Conservation (phyloP, 2,329 filamentous ascomycete species). For the Periglandula ipomoeae region DNA sequence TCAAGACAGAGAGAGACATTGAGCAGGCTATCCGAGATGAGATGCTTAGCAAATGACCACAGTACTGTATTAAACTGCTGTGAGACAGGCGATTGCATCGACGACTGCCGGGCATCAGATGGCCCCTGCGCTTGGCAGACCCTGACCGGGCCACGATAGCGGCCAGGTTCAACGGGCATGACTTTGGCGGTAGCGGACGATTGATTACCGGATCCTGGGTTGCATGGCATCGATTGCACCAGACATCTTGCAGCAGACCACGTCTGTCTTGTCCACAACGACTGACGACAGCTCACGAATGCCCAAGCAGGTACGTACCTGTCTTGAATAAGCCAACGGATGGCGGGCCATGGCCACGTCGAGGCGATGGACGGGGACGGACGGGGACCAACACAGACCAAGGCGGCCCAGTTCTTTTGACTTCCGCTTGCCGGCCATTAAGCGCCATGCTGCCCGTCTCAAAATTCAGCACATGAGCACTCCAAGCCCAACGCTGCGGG, state of each 20-base stretch:
- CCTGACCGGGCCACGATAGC: not conserved
- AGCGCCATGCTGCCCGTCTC: constrained; percentile 30
- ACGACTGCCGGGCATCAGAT: not conserved
- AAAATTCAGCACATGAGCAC: constrained; percentile 38
- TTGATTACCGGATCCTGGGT: too few relatives aligned
- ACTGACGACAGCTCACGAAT: too few relatives aligned
- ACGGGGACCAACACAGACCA: not conserved
- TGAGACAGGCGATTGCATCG: not conserved
- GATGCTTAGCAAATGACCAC: not conserved
- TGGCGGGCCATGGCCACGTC: too few relatives aligned
- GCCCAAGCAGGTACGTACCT: too few relatives aligned
- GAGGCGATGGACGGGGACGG: not conserved
- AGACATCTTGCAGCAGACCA: too few relatives aligned
- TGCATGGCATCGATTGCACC: too few relatives aligned
- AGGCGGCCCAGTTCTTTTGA: constrained; percentile 13
- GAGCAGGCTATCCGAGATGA: not conserved
- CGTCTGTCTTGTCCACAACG: too few relatives aligned
- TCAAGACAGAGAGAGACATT: not conserved
- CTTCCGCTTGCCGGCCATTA: constrained; percentile 28
- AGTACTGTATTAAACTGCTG: not conserved
- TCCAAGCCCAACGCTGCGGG: constrained; percentile 30
- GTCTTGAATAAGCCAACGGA: too few relatives aligned
- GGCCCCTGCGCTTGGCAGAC: not conserved
- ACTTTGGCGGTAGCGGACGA: not conserved
- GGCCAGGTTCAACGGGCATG: not conserved